A percentile compares a stretch with the other conserved stretches of the same genome.
phyloP scores from a whole-genome alignment of 352 stramenopile genomes.

The Globisporangium heterothallicum region DNA sequence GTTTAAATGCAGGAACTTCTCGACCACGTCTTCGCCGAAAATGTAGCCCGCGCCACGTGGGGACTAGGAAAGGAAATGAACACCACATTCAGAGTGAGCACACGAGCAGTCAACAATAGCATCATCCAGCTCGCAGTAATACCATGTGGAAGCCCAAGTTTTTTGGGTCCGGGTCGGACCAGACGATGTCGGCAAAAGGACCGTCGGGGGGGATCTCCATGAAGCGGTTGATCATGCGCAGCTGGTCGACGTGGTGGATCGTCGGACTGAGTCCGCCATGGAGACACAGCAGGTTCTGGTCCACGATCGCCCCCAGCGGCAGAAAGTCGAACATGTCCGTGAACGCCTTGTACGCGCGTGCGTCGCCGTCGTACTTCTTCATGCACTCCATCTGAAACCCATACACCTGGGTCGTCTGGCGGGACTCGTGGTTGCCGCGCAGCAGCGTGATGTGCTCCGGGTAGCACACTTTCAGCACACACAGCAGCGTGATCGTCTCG shows the following conservation, averaged over 20 bases:
- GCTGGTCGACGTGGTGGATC: slow-evolving; percentile 89
- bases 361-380: slow-evolving; percentile 80
- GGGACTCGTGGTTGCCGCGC: slow-evolving; percentile 94
- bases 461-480: slow-evolving; percentile 86
- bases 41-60: slow-evolving; percentile 82
- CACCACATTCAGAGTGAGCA: background rate
- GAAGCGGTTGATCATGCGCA: slow-evolving; percentile 82
- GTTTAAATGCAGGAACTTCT: slow-evolving; percentile 82
- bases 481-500: slow-evolving; percentile 91
- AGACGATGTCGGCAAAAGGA: slow-evolving; percentile 80
- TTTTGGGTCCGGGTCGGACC: slow-evolving; percentile 79
- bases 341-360: slow-evolving; percentile 70
- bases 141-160: slow-evolving; percentile 83
- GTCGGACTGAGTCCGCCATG: slow-evolving; percentile 64
- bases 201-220: slow-evolving; percentile 77
- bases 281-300: slow-evolving; percentile 58
- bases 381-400: slow-evolving; percentile 83
- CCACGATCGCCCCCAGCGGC: slow-evolving; percentile 74
- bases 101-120: too few species aligned
- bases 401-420: slow-evolving; percentile 77
- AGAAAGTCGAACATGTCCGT: slow-evolving; percentile 79
- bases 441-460: slow-evolving; percentile 91
- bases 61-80: slow-evolving; percentile 24
- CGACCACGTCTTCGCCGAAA: slow-evolving; percentile 81
- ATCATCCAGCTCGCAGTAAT: too few species aligned